Conservation (phyloP, 2,329 filamentous ascomycete species). For the Paecilomyces sp. region DNA sequence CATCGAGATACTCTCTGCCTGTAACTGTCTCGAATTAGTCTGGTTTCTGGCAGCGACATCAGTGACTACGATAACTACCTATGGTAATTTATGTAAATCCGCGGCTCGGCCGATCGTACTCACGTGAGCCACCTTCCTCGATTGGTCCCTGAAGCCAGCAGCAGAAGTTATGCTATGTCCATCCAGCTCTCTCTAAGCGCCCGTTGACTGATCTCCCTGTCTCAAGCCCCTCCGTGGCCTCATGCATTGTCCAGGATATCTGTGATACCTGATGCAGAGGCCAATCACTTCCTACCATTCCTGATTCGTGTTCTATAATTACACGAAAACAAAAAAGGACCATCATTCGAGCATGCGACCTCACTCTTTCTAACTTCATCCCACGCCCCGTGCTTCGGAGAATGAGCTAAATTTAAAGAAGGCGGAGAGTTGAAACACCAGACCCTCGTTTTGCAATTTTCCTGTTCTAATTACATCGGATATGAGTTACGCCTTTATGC, state of each 20-base stretch:
- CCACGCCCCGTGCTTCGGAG: neutral
- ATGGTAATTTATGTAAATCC: neutral
- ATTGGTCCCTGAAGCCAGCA: neutral
- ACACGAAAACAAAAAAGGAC: neutral
- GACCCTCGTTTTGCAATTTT: slow-evolving; percentile 4
- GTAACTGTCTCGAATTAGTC: neutral
- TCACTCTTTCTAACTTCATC: neutral
- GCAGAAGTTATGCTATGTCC: neutral
- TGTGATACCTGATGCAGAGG: neutral
- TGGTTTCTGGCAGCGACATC: neutral
- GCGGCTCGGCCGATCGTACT: neutral
- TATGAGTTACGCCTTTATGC: slow-evolving; percentile 30
- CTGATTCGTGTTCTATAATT: neutral
- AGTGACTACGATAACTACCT: neutral
- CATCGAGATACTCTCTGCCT: neutral
- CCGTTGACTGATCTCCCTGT: neutral
- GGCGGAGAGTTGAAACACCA: neutral
- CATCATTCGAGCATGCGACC: neutral
- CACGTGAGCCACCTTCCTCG: neutral
- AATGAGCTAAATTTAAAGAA: neutral
- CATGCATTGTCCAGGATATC: neutral
- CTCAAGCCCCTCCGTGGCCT: neutral
- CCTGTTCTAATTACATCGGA: slow-evolving; percentile 2
- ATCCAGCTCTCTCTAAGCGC: neutral
- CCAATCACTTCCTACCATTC: neutral